Evolutionary conservation across 2,329 filamentous ascomycete genomes (phyloP).

Genomic region (Neonectria ditissima): DNA sequence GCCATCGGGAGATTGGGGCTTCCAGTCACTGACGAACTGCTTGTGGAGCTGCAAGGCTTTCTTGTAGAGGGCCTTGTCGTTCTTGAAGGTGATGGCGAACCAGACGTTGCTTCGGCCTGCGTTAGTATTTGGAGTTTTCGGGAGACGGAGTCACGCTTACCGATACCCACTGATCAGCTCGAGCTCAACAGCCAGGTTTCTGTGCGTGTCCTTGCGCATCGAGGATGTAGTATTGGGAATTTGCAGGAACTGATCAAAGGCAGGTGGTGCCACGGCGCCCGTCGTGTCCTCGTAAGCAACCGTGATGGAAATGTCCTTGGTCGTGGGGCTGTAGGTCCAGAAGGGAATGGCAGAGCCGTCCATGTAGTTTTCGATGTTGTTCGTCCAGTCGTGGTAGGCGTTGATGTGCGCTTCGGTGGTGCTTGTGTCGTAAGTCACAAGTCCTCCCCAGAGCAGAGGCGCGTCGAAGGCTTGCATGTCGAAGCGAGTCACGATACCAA

Average conservation of each 20-base stretch:
- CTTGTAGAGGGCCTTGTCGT: constrained; percentile 13
- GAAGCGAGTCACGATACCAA: constrained; percentile 36
- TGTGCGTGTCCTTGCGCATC: constrained; percentile 13
- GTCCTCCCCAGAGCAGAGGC: constrained; percentile 32
- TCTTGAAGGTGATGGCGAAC: constrained; percentile 27
- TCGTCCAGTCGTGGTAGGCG: constrained; percentile 21
- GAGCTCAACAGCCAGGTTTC: constrained; percentile 15
- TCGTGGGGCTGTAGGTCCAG: constrained; percentile 16
- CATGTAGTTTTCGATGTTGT: constrained; percentile 8
- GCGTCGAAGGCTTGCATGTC: constrained; percentile 34
- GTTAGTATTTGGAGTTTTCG: background rate
- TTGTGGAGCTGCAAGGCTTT: constrained; percentile 17
- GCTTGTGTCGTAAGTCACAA: constrained; percentile 28
- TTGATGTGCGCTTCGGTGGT: constrained; percentile 30
- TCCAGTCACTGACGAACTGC: constrained; percentile 24
- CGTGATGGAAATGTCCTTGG: background rate
- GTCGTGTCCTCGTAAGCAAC: constrained; percentile 13
- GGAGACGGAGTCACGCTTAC: background rate
- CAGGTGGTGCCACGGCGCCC: background rate
- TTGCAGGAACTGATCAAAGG: constrained; percentile 10
- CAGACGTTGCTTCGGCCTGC: constrained; percentile 27
- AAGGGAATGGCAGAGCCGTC: constrained; percentile 14
- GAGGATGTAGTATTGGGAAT: background rate
- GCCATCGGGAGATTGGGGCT: constrained; percentile 14
- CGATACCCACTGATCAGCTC: constrained; percentile 13